These are phyloP conservation scores for Phialophora chinensis DNA, from an alignment of 2,329 filamentous ascomycete species.

Conservation along the genomic window DNA sequence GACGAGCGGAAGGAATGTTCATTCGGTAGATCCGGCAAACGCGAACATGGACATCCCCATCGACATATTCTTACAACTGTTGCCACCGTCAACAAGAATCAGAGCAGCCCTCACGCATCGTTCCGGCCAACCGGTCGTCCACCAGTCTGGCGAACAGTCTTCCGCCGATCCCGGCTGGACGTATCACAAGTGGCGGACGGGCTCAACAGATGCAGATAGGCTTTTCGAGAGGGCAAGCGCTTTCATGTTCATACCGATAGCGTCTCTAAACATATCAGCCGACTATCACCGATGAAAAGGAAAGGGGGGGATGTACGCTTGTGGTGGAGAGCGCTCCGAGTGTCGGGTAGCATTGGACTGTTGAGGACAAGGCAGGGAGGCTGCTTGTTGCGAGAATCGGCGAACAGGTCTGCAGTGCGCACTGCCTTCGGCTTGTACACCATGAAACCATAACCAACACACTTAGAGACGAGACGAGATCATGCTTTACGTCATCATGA, in stretches of 20 bases:
- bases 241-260: not conserved
- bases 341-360: not conserved
- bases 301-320: not conserved
- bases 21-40: conserved; percentile 47
- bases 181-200: not conserved
- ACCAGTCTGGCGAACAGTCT: not conserved
- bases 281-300: not conserved
- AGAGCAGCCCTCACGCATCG: not conserved
- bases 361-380: not conserved
- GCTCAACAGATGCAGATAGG: not conserved
- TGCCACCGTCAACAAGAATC: conserved; percentile 2
- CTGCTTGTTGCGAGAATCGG: not conserved
- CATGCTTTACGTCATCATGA: conserved; percentile 19
- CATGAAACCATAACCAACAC: conserved; percentile 10
- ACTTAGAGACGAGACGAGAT: conserved; percentile 17
- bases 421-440: not conserved
- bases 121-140: not conserved
- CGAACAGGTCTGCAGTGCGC: not conserved
- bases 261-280: not conserved
- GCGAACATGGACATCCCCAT: not conserved
- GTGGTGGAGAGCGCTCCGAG: not conserved
- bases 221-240: not conserved
- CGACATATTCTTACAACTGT: conserved; percentile 1
- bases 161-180: not conserved
- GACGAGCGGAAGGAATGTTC: conserved; percentile 67